Evolutionary conservation across 495 filamentous ascomycete genomes (phyloP).

Genomic region (Penicillium malachiteum): DNA sequence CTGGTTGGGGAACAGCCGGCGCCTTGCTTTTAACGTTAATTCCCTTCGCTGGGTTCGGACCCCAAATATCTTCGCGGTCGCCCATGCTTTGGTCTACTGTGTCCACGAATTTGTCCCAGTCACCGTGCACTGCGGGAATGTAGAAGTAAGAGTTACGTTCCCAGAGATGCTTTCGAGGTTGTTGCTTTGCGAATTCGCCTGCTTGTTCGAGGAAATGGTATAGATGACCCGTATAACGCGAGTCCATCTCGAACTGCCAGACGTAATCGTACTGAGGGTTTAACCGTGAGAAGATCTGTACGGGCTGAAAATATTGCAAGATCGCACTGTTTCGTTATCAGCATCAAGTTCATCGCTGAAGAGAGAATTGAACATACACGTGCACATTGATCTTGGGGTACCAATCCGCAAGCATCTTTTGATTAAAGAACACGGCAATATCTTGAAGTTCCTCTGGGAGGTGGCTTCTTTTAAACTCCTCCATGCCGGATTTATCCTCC

Average conservation of each 20-base stretch:
- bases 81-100: slow-evolving; percentile 9
- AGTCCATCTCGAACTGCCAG: slow-evolving; percentile 75
- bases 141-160: slow-evolving; percentile 72
- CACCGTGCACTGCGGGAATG: slow-evolving; percentile 59
- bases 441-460: slow-evolving; percentile 63
- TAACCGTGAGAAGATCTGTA: slow-evolving; percentile 44
- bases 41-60: slow-evolving; percentile 49
- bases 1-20: not conserved
- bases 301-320: slow-evolving; percentile 25
- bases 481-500: slow-evolving; percentile 40
- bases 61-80: slow-evolving; percentile 50
- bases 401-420: slow-evolving; percentile 26
- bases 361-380: not conserved
- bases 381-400: slow-evolving; percentile 19
- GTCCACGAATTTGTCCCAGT: slow-evolving; percentile 13
- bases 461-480: slow-evolving; percentile 39
- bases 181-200: slow-evolving; percentile 52
- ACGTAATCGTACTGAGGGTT: slow-evolving; percentile 66
- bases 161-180: slow-evolving; percentile 67
- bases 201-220: slow-evolving; percentile 59
- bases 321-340: slow-evolving; percentile 4
- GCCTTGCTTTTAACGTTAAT: not conserved
- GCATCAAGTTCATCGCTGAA: not conserved
- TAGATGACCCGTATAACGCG: slow-evolving; percentile 64
- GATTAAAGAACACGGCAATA: slow-evolving; percentile 62